phyloP scores from a whole-genome alignment of 495 filamentous ascomycete species.

The Corynascus novoguineensis region DNA sequence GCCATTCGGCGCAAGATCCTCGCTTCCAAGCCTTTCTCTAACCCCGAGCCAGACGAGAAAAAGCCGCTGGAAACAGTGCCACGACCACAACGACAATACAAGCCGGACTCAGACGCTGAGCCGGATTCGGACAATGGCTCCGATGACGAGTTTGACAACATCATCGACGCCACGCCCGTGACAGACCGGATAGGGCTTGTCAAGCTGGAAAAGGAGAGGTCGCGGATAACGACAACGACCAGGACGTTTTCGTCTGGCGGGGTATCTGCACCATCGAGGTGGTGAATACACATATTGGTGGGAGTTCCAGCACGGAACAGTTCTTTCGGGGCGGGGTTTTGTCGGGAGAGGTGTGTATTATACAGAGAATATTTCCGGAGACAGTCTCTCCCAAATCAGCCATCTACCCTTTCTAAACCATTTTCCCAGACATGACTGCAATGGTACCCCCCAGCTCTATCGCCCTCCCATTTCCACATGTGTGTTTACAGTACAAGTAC shows the following conservation, averaged over 20 bases:
- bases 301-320: not conserved
- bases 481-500: not conserved
- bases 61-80: constrained; percentile 56
- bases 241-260: constrained; percentile 28
- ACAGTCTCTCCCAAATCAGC: not conserved
- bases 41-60: constrained; percentile 44
- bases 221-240: constrained; percentile 26
- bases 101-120: constrained; percentile 65
- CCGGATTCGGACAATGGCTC: constrained; percentile 64
- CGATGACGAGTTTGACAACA: constrained; percentile 66
- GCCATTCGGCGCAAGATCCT: constrained; percentile 80
- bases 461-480: constrained; percentile 2
- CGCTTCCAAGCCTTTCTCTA: constrained; percentile 77
- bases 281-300: constrained; percentile 8
- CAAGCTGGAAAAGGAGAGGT: constrained; percentile 43
- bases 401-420: not conserved
- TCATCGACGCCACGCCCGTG: constrained; percentile 80
- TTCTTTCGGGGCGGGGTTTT: not conserved
- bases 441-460: not conserved
- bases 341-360: constrained; percentile 3
- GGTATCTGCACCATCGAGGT: constrained; percentile 28
- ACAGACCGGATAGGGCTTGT: constrained; percentile 69
- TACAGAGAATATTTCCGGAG: constrained; percentile 5
- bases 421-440: not conserved
- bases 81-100: constrained; percentile 41